phyloP scores from a whole-genome alignment of 1,139 yeast genomes.

The Nakaseomyces glabratus region DNA sequence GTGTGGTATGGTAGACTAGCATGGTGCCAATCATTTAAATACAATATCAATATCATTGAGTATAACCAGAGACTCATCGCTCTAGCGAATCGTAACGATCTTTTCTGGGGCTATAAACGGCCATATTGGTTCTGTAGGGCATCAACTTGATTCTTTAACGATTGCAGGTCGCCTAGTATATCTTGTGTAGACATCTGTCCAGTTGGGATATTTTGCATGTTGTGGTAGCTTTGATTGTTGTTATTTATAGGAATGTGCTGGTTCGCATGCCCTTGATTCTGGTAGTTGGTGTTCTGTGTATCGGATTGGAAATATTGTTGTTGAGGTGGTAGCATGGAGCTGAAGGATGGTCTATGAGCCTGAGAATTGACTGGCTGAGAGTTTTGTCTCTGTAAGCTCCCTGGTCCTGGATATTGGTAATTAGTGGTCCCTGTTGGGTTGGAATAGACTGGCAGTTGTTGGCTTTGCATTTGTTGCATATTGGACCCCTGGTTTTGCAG shows the following conservation, averaged over 20 bases:
- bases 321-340: slow-evolving; percentile 1
- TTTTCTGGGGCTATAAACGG: slow-evolving; percentile 12
- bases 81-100: too few relatives aligned
- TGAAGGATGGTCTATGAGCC: slow-evolving; percentile 2
- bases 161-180: slow-evolving; percentile 51
- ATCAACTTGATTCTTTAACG: slow-evolving; percentile 58
- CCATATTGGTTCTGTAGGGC: slow-evolving; percentile 30
- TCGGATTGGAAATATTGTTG: slow-evolving; percentile 7
- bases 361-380: slow-evolving; percentile 1
- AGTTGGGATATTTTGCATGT: slow-evolving; percentile 8
- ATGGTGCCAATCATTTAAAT: too few relatives aligned
- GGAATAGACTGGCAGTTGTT: slow-evolving; percentile 9
- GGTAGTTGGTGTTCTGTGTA: slow-evolving; percentile 2
- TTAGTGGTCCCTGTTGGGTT: neutral
- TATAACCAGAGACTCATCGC: too few relatives aligned
- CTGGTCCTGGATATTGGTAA: slow-evolving; percentile 9
- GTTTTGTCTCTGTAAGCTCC: neutral
- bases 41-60: too few relatives aligned
- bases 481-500: slow-evolving; percentile 11
- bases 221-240: slow-evolving; percentile 8
- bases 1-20: too few relatives aligned
- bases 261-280: neutral
- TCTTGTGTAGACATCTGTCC: slow-evolving; percentile 23
- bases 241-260: neutral
- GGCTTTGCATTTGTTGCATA: slow-evolving; percentile 15